A percentile compares a stretch with the other conserved stretches of the same genome.
Conservation (phyloP, 805 yeast species). For the Teunomyces pallodes region DNA sequence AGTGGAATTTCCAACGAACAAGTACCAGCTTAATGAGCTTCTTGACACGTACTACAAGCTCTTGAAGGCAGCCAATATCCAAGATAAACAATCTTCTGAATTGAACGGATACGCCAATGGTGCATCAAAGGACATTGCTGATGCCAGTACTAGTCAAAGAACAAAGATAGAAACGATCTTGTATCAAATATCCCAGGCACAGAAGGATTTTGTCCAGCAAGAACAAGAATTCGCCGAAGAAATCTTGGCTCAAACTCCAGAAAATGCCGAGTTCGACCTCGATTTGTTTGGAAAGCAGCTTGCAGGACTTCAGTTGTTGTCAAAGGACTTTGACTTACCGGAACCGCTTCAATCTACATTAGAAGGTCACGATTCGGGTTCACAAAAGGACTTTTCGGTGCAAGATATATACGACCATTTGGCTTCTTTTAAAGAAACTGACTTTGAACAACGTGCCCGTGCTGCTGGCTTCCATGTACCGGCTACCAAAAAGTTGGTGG, state of each 20-base stretch:
- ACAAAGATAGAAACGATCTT: constrained; percentile 29
- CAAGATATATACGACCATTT: constrained; percentile 7
- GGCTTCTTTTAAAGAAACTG: constrained; percentile 1
- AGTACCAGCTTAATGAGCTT: constrained; percentile 23
- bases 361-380: constrained; percentile 11
- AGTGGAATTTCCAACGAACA: constrained; percentile 18
- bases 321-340: constrained; percentile 67
- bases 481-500: constrained; percentile 21
- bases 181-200: constrained; percentile 23
- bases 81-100: constrained; percentile 3
- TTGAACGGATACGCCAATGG: constrained; percentile 2
- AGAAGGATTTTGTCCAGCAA: constrained; percentile 20
- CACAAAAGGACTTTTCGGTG: not conserved
- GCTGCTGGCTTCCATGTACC: constrained; percentile 37
- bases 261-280: constrained; percentile 31
- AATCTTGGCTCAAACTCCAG: constrained; percentile 10
- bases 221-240: constrained; percentile 20
- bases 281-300: constrained; percentile 56
- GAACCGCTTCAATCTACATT: constrained; percentile 43
- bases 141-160: constrained; percentile 23
- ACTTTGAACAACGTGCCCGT: constrained; percentile 37
- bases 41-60: constrained; percentile 27
- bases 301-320: constrained; percentile 59
- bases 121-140: constrained; percentile 13
- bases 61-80: constrained; percentile 14